Evolutionary conservation across 2,329 filamentous ascomycete genomes (phyloP), one percentile per base, ranked within the genome.

Genomic region (Clarireedia monteithiana): DNA sequence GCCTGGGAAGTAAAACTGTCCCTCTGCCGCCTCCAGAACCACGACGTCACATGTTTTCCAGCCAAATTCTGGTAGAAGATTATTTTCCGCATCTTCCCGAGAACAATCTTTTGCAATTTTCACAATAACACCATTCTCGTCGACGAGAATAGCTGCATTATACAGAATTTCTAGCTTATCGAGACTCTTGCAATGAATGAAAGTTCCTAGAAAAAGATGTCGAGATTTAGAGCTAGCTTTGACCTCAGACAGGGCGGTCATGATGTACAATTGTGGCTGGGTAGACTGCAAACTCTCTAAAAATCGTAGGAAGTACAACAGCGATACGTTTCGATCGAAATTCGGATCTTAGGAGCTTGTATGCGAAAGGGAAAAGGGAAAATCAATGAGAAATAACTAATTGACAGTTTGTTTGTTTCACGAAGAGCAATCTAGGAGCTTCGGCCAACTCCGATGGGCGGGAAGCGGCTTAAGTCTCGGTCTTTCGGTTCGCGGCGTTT

Each of bases 1-100:
- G 5, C 89, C 89, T 0, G 89, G 89, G 64, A 94, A 92, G 75
- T 89, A 91, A 73, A 92, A 92, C 54, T 87, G 80, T 10, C 78
- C 78, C 4, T 75, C 73, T 45, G 70, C 66, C 15, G 60, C 53
- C 27, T 45, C 50, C 27, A 53, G 42, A 3, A 1, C 48, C 34
- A 27, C 59, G 47, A 64, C 58, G 17, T 65, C 61, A 23, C 62
- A 62, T 10, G 58, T 57, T 67, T 72, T 15, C 70, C 70, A 70
- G 15, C 61, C 69, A 62, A 59, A 61, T 58, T 50, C 64, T 53
- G 58, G 72, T 57, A 59, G 72, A 55, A 39, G 50, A 50, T 14
- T 62, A 67, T 59, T 67, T 58, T 59, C 72, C 67, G 39, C 67
- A 60, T 15, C 64, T 23, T 59, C 45, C 63, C 62, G 58, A 57